phyloP scores from a whole-genome alignment of 2,329 filamentous ascomycete genomes.

The Fusarium nodosum region DNA sequence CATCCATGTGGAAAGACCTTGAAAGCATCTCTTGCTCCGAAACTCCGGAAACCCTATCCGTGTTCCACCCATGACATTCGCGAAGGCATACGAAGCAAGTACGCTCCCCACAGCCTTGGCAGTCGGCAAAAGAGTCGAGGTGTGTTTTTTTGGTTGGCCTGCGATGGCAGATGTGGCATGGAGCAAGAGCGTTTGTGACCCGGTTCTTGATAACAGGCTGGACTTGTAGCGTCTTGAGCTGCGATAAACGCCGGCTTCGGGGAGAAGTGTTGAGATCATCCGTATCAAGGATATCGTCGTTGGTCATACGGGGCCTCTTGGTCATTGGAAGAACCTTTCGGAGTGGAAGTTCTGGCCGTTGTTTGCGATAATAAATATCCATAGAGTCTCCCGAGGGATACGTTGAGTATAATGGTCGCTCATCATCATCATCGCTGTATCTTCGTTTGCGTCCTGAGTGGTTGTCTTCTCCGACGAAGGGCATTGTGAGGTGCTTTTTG shows the following conservation, averaged over 20 bases:
- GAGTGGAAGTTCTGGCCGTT: constrained; percentile 43
- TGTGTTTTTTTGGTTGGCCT: constrained; percentile 75
- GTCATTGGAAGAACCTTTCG: constrained; percentile 52
- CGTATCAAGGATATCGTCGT: constrained; percentile 43
- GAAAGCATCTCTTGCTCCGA: constrained; percentile 57
- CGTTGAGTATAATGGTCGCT: constrained; percentile 43
- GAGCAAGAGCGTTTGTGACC: constrained; percentile 52
- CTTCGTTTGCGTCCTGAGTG: constrained; percentile 55
- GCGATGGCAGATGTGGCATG: constrained; percentile 77
- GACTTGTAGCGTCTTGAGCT: constrained; percentile 42
- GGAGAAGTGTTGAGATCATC: constrained; percentile 37
- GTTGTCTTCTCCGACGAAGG: constrained; percentile 53
- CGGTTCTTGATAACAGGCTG: constrained; percentile 34
- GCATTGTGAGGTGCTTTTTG: constrained; percentile 51
- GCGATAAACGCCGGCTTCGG: constrained; percentile 48
- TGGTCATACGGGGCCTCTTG: constrained; percentile 51
- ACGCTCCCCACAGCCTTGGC: constrained; percentile 70
- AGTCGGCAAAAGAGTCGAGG: constrained; percentile 75
- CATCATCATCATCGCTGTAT: constrained; percentile 51
- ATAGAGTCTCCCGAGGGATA: constrained; percentile 47
- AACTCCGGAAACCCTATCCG: constrained; percentile 42
- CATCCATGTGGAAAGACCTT: constrained; percentile 65
- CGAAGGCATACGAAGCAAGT: constrained; percentile 79
- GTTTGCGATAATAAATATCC: constrained; percentile 49
- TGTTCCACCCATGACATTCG: constrained; percentile 67